A percentile compares a stretch with the other conserved stretches of the same genome.
These are phyloP conservation scores for Eucalyptus sp. DNA, from an alignment of 345 rosid genomes.

Conservation along the genomic window DNA sequence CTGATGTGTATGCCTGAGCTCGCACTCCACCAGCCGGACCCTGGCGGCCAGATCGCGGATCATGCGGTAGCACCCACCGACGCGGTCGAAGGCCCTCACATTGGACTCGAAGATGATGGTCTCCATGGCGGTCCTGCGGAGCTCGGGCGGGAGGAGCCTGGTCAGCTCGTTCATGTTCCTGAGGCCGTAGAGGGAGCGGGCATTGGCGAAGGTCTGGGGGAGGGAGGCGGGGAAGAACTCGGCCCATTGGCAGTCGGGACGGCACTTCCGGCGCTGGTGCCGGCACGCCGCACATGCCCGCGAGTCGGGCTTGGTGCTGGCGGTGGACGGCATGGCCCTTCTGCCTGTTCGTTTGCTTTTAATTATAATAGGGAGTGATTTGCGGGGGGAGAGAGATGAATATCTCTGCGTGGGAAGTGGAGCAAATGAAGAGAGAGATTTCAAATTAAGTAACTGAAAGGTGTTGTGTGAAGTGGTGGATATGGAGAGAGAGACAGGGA, in stretches of 20 bases:
- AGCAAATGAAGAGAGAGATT: background rate
- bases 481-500: background rate
- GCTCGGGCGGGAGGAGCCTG: background rate
- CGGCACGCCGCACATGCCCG: background rate
- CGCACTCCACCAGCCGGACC: background rate
- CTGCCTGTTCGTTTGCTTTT: background rate
- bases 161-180: background rate
- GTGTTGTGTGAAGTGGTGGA: background rate
- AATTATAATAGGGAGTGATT: background rate
- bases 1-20: background rate
- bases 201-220: background rate
- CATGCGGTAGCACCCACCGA: conserved; percentile 15
- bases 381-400: background rate
- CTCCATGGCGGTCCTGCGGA: background rate
- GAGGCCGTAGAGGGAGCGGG: background rate
- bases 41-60: background rate
- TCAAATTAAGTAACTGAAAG: background rate
- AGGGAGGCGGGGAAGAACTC: background rate
- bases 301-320: background rate
- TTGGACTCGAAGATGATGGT: conserved; percentile 28
- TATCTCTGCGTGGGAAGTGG: background rate
- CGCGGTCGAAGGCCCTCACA: conserved; percentile 26
- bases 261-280: background rate
- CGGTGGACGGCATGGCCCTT: background rate
- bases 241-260: background rate